These are phyloP conservation scores for Cutaneotrichosporon arboriforme DNA, from an alignment of 1,284 basidiomycete genomes.

Conservation along the genomic window DNA sequence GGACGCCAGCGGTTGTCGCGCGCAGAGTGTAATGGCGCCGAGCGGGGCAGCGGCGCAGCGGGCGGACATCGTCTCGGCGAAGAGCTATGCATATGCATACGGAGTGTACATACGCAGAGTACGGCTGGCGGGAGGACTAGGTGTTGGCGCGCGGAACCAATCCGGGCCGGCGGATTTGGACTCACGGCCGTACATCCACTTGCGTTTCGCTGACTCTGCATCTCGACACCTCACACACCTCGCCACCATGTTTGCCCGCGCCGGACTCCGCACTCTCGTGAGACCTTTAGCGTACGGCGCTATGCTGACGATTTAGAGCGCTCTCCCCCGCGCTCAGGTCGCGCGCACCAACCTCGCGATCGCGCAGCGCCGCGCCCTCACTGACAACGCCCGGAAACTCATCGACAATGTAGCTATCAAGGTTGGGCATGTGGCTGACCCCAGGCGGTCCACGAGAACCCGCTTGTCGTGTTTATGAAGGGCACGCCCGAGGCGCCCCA, in stretches of 20 bases:
- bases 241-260: conserved; percentile 39
- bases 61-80: neutral
- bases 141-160: conserved; percentile 16
- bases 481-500: conserved; percentile 66
- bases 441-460: conserved; percentile 62
- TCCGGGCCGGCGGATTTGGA: neutral
- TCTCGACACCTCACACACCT: neutral
- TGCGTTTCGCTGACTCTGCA: neutral
- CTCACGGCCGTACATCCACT: too few relatives aligned
- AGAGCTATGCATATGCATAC: neutral
- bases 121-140: neutral
- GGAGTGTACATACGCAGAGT: neutral
- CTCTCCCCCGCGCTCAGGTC: conserved; percentile 40
- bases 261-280: conserved; percentile 43
- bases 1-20: neutral
- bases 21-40: neutral
- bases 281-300: conserved; percentile 3
- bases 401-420: conserved; percentile 48
- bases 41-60: neutral
- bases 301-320: conserved; percentile 32
- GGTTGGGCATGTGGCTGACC: neutral
- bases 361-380: conserved; percentile 45
- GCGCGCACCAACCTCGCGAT: conserved; percentile 28
- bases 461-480: conserved; percentile 92
- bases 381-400: conserved; percentile 49